Evolutionary conservation across 352 stramenopile species (phyloP), one percentile per base, ranked within the genome.

Genomic region (Phytophthora palmivora): DNA sequence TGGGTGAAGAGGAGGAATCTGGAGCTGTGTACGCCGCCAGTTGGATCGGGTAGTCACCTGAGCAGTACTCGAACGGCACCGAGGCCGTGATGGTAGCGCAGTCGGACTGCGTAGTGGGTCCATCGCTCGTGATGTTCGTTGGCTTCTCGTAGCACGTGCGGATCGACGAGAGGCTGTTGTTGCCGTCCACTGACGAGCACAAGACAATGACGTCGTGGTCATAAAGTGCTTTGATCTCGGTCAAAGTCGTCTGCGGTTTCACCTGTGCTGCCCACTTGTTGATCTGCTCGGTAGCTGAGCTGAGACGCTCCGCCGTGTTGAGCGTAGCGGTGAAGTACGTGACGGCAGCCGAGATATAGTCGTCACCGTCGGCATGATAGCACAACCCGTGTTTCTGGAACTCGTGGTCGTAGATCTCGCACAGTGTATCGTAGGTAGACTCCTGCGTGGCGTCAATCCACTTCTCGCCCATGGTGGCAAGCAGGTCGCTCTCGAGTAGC

Each of bases 381-480:
- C 83, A 92, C 41, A 89, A 59, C 5, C 84, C 84, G 68, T 93
- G 84, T 75, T 93, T 93, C 76, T 93, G 84, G 74, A 87, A 91
- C 63, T 92, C 82, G 72, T 93, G 84, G 72, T 91, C 75, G 74
- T 92, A 93, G 58, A 89, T 86, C 72, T 93, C 80, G 51, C 84
- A 93, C 9, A 91, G 64, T 52, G 73, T 72, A 49, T 89, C 80
- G 58, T 86, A 85, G 30, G 74, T 72, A 10, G 67, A 74, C 14
- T 45, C 22, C 61, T 87, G 70, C 19, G 85, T 88, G 28, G 85
- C 70, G 59, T 94, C 85, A 41, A 91, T 44, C 85, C 85, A 94
- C 62, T 83, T 75, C 22, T 65, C 44, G 32, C 63, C 67, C 85
- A 94, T 92, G 11, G 75, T 61, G 21, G 66, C 61, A 9, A 92